Percentiles rank a stretch among this genome's conserved stretches.
phyloP scores from a whole-genome alignment of 2,329 filamentous ascomycete genomes.

The Chaetomiaceae sp. region DNA sequence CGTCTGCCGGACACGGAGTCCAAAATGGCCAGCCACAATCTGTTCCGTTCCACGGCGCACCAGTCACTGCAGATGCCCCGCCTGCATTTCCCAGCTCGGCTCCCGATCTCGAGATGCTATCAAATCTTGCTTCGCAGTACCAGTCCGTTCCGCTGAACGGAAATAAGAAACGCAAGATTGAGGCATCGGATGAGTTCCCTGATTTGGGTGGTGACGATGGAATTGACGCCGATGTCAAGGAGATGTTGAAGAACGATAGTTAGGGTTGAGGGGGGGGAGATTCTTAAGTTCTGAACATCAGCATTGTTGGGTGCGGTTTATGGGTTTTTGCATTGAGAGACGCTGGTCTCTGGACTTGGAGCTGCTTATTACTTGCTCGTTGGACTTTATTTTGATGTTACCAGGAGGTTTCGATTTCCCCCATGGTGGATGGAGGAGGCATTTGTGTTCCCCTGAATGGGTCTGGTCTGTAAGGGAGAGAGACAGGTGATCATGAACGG shows the following conservation, averaged over 20 bases:
- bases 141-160: slow-evolving; percentile 51
- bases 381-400: too few relatives aligned
- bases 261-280: too few relatives aligned
- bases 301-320: neutral
- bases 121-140: slow-evolving; percentile 41
- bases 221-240: slow-evolving; percentile 54
- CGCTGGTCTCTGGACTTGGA: neutral
- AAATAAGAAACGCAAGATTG: slow-evolving; percentile 52
- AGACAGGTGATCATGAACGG: too few relatives aligned
- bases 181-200: slow-evolving; percentile 48
- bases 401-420: too few relatives aligned
- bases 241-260: slow-evolving; percentile 48
- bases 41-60: slow-evolving; percentile 21
- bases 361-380: too few relatives aligned
- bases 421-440: too few relatives aligned
- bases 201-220: slow-evolving; percentile 52
- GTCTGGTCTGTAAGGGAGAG: too few relatives aligned
- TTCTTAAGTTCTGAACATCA: neutral
- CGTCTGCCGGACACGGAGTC: slow-evolving; percentile 11
- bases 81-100: slow-evolving; percentile 26
- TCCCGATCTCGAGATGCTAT: slow-evolving; percentile 39
- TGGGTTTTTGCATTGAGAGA: neutral
- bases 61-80: slow-evolving; percentile 24
- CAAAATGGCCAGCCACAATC: slow-evolving; percentile 22
- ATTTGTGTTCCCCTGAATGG: too few relatives aligned